Base-by-base conservation (phyloP, 352 stramenopile species). In the Phytophthora melonis region DNA sequence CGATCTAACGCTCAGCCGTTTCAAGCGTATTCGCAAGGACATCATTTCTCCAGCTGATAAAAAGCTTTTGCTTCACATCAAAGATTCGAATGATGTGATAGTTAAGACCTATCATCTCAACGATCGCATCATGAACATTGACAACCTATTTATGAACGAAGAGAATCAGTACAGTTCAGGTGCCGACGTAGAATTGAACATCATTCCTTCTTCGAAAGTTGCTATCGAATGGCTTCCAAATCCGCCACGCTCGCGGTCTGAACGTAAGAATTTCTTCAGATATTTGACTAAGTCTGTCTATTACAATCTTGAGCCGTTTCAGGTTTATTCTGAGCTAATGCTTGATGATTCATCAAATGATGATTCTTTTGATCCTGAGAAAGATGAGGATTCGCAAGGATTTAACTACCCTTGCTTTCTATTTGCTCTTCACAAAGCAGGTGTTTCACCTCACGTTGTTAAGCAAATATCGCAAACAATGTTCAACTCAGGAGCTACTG, bases 121-220 rank as follows among this genome's bases (percentile, higher is more conserved):
- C 7, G 58, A 67, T 67, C 45, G 63, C 43, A 56, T 69, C 32
- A 55, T n/a, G n/a, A n/a, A n/a, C n/a, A n/a, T n/a, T n/a, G n/a
- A n/a, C n/a, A n/a, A n/a, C n/a, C n/a, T n/a, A 69, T 77, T 72
- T 52, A 65, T 77, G n/a, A 19, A 68, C 60, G 39, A 68, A 61
- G 63, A 77, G 58, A 72, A 77, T 65, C 63, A 77, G 52, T 77
- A 77, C 55, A 64, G 43, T n/a, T 72, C 62, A 47, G 70, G 70
- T 21, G 70, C 70, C 47, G 70, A 77, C 52, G 56, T 67, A 47
- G 69, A 76, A 36, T 52, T 76, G 32, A 39, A 68, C 36, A 39
- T 76, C 58, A 25, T 77, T 18, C 56, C 63, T 54, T 36, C 56
- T 30, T 45, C 57, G 16, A 62, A 16, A 45, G 43, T 77, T 68